Evolutionary conservation across 1,284 basidiomycete species (phyloP), one percentile per base, ranked within the genome.

Genomic region (Pyrrhoderma noxium): DNA sequence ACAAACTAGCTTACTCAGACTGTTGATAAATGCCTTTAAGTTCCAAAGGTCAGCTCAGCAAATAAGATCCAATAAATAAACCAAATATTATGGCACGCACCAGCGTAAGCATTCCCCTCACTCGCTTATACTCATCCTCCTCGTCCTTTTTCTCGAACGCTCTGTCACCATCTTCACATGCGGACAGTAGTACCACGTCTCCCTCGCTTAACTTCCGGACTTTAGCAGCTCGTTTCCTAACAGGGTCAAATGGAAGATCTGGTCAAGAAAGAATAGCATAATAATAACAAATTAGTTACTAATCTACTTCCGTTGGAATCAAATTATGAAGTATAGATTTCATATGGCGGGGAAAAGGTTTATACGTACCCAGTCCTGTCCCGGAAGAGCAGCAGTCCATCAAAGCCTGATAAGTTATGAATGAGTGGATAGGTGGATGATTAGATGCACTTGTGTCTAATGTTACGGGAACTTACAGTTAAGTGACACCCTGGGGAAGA

Each of bases 361-460:
- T n/a, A 7, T 13, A 47, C 50, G n/a, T 7, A 53, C 47, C 54
- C 3, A 55, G 23, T 14, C 39, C 45, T 8, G 54, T 55, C 16
- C 54, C 54, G 1, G 54, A 55, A n/a, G 43, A 41, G 36, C 56
- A 57, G 34, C 54, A 55, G 34, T 57, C 56, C 41, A 57, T 52
- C 18, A 57, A 36, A 3, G 51, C 51, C 51, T 53, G n/a, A 9
- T 18, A 19, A 25, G 47, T 40, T 22, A 7, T 5, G n/a, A 22
- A n/a, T 22, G 38, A 5, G 14, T 37, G 35, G 9, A 19, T 21
- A 25, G 18, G 5, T 1, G 25, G 11, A 48, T 34, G 35, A 11
- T n/a, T 21, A 25, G 18, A 7, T 1, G 25, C 2, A 48, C 22
- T 16, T 13, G 19, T 14, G 47, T 25, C 8, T 1, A 5, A 8